A percentile compares a stretch with the other conserved stretches of the same genome.
These are phyloP conservation scores for Ophiostoma quercus DNA, from an alignment of 2,329 filamentous ascomycete genomes.

Conservation along the genomic window DNA sequence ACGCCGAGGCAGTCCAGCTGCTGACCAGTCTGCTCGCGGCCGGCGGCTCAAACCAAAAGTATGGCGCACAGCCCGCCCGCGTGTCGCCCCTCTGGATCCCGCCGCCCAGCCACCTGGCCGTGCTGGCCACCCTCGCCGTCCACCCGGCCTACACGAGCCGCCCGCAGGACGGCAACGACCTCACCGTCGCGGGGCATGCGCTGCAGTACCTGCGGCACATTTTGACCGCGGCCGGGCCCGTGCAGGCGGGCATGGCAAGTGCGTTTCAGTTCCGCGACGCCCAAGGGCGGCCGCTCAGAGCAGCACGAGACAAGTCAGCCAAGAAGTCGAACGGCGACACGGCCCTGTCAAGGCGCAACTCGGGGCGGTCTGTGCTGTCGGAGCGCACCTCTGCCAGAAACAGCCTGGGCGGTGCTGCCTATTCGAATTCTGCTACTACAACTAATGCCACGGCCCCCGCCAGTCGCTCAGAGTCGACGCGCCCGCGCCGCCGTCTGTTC, in stretches of 20 bases:
- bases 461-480: slow-evolving; percentile 28
- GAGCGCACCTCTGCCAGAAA: neutral
- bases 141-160: slow-evolving; percentile 77
- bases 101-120: slow-evolving; percentile 64
- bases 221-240: slow-evolving; percentile 59
- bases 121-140: slow-evolving; percentile 75
- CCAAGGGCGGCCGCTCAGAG: neutral
- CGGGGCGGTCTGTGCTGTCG: neutral
- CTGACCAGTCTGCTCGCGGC: slow-evolving; percentile 59
- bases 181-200: slow-evolving; percentile 60
- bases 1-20: slow-evolving; percentile 56
- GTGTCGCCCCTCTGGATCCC: slow-evolving; percentile 56
- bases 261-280: slow-evolving; percentile 62
- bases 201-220: slow-evolving; percentile 66
- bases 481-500: slow-evolving; percentile 23
- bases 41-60: slow-evolving; percentile 37
- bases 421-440: neutral
- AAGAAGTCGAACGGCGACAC: neutral
- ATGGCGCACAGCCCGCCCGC: slow-evolving; percentile 14
- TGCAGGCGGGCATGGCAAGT: slow-evolving; percentile 62
- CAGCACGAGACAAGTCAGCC: neutral
- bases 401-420: neutral
- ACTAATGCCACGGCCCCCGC: neutral
- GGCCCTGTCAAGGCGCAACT: neutral
- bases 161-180: slow-evolving; percentile 54